phyloP scores from a whole-genome alignment of 768 basidiomycete species.

The Leccinum aurantiacum region DNA sequence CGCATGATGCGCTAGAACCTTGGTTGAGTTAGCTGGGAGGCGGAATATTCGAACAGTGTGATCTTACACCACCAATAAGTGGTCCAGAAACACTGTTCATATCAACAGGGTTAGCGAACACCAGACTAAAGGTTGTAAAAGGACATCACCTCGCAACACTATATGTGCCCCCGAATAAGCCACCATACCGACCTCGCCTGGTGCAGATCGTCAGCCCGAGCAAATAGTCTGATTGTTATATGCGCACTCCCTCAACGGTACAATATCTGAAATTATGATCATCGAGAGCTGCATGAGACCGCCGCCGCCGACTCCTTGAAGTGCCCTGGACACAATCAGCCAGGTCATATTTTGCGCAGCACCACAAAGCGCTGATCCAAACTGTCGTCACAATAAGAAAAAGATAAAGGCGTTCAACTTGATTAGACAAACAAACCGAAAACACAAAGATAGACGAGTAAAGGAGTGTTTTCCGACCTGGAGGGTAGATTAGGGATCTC shows the following conservation, averaged over 20 bases:
- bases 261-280: conserved; percentile 82
- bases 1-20: conserved; percentile 71
- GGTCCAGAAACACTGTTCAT: conserved; percentile 63
- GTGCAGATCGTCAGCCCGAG: background rate
- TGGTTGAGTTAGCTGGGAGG: background rate
- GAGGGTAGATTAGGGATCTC: background rate
- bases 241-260: conserved; percentile 71
- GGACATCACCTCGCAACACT: background rate
- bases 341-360: conserved; percentile 76
- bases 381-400: conserved; percentile 36
- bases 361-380: conserved; percentile 80
- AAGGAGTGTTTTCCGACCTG: conserved; percentile 67
- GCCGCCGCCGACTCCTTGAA: conserved; percentile 83
- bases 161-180: background rate
- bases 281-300: conserved; percentile 74
- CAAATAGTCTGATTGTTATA: background rate
- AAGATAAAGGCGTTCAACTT: background rate
- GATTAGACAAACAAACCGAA: conserved; percentile 44
- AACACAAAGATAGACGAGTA: conserved; percentile 64
- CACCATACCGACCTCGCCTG: background rate
- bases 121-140: conserved; percentile 31
- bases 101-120: conserved; percentile 1
- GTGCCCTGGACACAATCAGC: conserved; percentile 72
- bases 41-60: background rate
- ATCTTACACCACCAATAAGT: conserved; percentile 74